Base-by-base conservation (phyloP, 2,329 filamentous ascomycete species). In the Arthrobotrys iridis region DNA sequence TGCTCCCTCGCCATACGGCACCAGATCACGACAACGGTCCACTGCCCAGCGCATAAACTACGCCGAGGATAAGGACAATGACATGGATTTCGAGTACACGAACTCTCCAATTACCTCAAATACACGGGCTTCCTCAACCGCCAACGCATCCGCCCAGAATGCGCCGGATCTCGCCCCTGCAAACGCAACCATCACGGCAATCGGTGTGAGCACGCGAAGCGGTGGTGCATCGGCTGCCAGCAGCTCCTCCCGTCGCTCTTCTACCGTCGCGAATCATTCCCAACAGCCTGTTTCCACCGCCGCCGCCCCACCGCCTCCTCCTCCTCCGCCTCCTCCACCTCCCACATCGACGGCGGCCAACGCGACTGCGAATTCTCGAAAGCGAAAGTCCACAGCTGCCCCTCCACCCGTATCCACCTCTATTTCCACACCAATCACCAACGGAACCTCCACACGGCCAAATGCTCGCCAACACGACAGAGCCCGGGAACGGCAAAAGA, bases 21-120 rank as follows among this genome's bases (percentile, higher is more conserved):
- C 95, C 81, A 91, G 93, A 80, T 97, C 93, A 79, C 91, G 95
- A 82, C 96, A 96, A 83, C 90, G 93, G 80, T 90, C 88, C 70
- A 91, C 91, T 80, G 88, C 87, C 78, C 87, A 91, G 79, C 91
- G 95, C 79, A 89, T 91, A 78, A 99, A 99, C 83, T 99, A 99
- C 83, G 94, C 95, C 58, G 95, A 99, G 84, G 92, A 94, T 83
- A 91, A 88, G 83, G 94, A 97, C 82, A 86, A 93, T 79, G 94
- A 98, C 80, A 89, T 92, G 83, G 95, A 98, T 81, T 92, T 93
- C 82, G 94, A 97, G 80, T 87, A 86, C 76, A 79, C 79, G 79
- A 80, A 81, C 84, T 84, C 62, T 83, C 87, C 78, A 85, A 85
- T 80, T 86, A 28, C 59, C 13, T 64, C 65, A 15, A 60, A 66